Conservation (phyloP, 2,329 filamentous ascomycete genomes). For the Tolypocladium tundrense region DNA sequence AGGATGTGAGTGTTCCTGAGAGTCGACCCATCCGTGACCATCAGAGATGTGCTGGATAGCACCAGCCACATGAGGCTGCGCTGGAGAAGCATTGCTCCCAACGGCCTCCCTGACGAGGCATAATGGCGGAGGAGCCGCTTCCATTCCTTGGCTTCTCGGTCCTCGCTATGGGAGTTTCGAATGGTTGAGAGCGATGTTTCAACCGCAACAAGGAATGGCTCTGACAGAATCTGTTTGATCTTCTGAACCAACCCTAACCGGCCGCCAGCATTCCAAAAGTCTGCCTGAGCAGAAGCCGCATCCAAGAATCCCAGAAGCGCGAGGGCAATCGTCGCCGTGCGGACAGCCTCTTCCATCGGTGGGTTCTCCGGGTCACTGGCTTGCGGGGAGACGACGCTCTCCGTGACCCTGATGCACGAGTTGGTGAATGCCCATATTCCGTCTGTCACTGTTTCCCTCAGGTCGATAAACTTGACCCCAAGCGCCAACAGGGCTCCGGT, state of each 20-base stretch:
- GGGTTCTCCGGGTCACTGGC: slow-evolving; percentile 46
- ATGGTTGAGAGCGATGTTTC: slow-evolving; percentile 88
- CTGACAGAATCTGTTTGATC: slow-evolving; percentile 65
- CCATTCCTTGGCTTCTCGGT: slow-evolving; percentile 69
- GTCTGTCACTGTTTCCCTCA: slow-evolving; percentile 56
- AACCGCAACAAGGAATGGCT: slow-evolving; percentile 73
- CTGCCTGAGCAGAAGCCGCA: slow-evolving; percentile 64
- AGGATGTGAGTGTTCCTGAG: slow-evolving; percentile 57
- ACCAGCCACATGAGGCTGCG: slow-evolving; percentile 81
- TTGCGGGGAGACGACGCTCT: slow-evolving; percentile 41
- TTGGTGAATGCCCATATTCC: slow-evolving; percentile 64
- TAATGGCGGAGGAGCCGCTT: slow-evolving; percentile 79
- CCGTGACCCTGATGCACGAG: slow-evolving; percentile 55
- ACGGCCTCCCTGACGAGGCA: slow-evolving; percentile 63
- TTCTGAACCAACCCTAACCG: slow-evolving; percentile 63
- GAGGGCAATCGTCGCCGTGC: slow-evolving; percentile 66
- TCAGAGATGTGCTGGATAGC: slow-evolving; percentile 64
- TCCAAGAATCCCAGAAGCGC: slow-evolving; percentile 87
- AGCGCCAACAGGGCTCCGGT: slow-evolving; percentile 73
- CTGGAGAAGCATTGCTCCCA: slow-evolving; percentile 87
- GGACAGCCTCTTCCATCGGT: slow-evolving; percentile 55
- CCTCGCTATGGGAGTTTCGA: slow-evolving; percentile 62
- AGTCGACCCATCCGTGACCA: slow-evolving; percentile 52
- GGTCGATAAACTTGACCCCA: slow-evolving; percentile 58
- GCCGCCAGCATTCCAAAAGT: slow-evolving; percentile 72